Evolutionary conservation across 148 eudicot species (phyloP).

Genomic region (Silene uniflora): DNA sequence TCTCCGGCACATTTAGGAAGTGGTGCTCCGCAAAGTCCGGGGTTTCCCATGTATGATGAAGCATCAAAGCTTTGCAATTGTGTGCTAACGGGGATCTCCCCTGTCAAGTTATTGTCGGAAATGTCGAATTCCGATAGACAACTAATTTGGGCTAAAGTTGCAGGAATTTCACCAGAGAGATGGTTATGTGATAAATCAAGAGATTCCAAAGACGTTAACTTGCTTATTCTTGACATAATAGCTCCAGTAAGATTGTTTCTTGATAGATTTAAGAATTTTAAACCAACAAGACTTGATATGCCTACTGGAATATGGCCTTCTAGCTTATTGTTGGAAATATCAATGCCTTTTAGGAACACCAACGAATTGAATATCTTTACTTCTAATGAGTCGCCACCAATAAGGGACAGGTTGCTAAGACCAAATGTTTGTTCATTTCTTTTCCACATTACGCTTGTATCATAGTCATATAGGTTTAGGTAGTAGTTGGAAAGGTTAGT

Average conservation of each 20-base stretch:
- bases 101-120: conserved; percentile 13
- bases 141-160: neutral
- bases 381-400: neutral
- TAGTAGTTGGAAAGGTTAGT: neutral
- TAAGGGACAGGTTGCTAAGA: too few species aligned
- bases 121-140: neutral
- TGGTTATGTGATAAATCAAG: conserved; percentile 8
- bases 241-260: conserved; percentile 11
- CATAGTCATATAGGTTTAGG: neutral
- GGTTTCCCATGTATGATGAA: conserved; percentile 13
- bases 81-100: conserved; percentile 4
- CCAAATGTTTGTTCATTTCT: neutral
- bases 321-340: conserved; percentile 5
- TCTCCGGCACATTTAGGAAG: neutral
- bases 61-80: conserved; percentile 11
- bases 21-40: conserved; percentile 15
- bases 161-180: conserved; percentile 14
- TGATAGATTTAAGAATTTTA: conserved; percentile 13
- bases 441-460: conserved; percentile 13
- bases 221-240: neutral
- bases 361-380: too few species aligned
- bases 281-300: conserved; percentile 7
- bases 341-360: neutral
- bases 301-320: conserved; percentile 11
- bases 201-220: neutral